Conservation (phyloP, 164 flowering plant genomes). For the Piper betle region DNA sequence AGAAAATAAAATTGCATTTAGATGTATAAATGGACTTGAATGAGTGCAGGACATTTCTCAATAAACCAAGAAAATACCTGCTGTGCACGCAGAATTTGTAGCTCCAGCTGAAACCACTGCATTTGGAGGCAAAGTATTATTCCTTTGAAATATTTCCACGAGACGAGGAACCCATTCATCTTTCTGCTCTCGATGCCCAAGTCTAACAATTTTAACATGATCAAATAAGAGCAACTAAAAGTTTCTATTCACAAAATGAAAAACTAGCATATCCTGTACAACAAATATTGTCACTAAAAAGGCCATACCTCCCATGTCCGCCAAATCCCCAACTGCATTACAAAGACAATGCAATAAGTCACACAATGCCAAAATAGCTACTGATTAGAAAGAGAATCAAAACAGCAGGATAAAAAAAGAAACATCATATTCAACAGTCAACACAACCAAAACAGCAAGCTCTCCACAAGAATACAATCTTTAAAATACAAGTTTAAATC, state of each 20-base stretch:
- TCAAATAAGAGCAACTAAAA: neutral
- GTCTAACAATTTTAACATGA: slow-evolving; percentile 29
- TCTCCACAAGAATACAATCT: too few relatives aligned
- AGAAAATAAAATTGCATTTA: too few relatives aligned
- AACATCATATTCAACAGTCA: too few relatives aligned
- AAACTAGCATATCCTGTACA: neutral
- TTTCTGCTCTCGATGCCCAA: slow-evolving; percentile 97
- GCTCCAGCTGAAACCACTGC: slow-evolving; percentile 93
- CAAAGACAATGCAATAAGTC: neutral
- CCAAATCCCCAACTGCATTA: slow-evolving; percentile 92
- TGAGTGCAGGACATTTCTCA: neutral
- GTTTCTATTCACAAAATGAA: neutral
- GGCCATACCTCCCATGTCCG: slow-evolving; percentile 89
- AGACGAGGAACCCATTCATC: slow-evolving; percentile 93
- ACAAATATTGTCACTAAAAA: neutral
- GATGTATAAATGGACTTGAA: too few relatives aligned
- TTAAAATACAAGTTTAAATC: too few relatives aligned
- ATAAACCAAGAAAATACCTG: slow-evolving; percentile 32
- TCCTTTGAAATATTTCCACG: slow-evolving; percentile 66
- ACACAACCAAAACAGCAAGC: too few relatives aligned
- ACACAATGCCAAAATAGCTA: neutral
- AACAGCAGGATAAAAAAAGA: neutral
- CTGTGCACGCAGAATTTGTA: slow-evolving; percentile 75
- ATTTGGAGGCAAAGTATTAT: slow-evolving; percentile 71
- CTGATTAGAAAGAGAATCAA: neutral